A percentile compares a stretch with the other conserved stretches of the same genome.
Evolutionary conservation across 2,329 filamentous ascomycete species (phyloP).

Genomic region (Xylaria sp.): DNA sequence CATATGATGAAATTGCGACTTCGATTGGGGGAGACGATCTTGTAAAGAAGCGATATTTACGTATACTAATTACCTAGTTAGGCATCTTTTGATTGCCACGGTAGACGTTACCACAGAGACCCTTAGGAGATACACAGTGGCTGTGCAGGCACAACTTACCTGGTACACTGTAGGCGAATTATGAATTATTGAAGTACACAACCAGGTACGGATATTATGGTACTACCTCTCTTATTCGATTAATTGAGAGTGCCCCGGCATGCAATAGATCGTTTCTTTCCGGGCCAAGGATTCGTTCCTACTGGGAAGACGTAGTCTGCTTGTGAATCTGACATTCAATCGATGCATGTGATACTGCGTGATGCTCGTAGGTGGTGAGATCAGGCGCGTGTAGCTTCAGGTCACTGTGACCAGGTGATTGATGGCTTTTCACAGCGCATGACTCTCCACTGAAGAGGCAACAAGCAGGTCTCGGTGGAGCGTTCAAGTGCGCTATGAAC

Average conservation of each 20-base stretch:
- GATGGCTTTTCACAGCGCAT: constrained; percentile 23
- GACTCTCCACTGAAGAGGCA: constrained; percentile 20
- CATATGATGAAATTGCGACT: neutral
- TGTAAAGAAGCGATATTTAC: neutral
- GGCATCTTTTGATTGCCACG: no score
- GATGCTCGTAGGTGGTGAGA: constrained; percentile 17
- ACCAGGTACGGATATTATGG: no score
- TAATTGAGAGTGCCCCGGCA: neutral
- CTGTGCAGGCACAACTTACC: neutral
- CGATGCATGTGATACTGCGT: constrained; percentile 26
- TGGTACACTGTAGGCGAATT: no score
- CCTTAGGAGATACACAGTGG: neutral
- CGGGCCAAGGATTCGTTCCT: neutral
- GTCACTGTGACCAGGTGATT: constrained; percentile 20
- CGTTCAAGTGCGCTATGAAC: neutral
- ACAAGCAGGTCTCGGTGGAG: constrained; percentile 3
- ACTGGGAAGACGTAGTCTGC: neutral
- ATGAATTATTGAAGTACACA: no score
- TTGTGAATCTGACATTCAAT: neutral
- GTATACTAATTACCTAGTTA: neutral
- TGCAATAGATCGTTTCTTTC: neutral
- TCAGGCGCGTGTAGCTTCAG: constrained; percentile 17
- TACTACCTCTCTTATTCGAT: no score
- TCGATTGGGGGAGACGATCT: neutral
- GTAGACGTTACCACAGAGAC: neutral